Evolutionary conservation across 345 rosid genomes (phyloP), one percentile per base, ranked within the genome.

Genomic region (Citrus medica): DNA sequence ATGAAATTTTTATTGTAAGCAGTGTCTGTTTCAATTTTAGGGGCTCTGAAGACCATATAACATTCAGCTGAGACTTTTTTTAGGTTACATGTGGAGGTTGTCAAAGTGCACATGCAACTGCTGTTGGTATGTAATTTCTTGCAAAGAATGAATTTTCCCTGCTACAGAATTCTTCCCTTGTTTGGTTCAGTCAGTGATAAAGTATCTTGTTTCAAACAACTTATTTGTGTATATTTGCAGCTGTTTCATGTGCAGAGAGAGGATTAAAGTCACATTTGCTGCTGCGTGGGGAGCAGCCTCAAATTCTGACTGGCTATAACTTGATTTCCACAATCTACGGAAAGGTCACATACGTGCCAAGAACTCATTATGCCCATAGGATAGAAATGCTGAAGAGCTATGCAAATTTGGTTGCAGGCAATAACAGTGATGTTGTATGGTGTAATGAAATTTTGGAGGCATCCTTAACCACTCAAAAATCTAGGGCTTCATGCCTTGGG

Each of bases 41-140:
- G 77, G 73, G 33, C 40, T 46, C 51, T 30, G 60, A 68, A 76
- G 78, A 66, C 74, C 24, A 69, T 66, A 69, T 86, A 84, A 83
- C 73, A 76, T 80, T 78, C 58, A 35, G 73, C 59, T 83, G 67
- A 68, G 65, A 73, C 75, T 79, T 87, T 86, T 74, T 88, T 77
- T 87, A 93, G 99, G 96, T 93, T 83, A 92, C 97, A 17, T 95
- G 98, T 80, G 98, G 98, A 77, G 98, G 97, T 76, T 91, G 96
- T 85, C 99, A 92, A 89, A 95, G 97, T 67, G 97, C 97, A 21
- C 96, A 95, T 77, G 83, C 99, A 79, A 92, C 95, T 73, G 94
- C 95, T 72, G 93, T 90, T 82, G 97, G 98, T 87, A 84, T 84
- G 87, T 83, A 48, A 58, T 40, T 56, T 77, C 56, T 62, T 74